These are phyloP conservation scores for Trypanosoma vivax DNA, from an alignment of 208 protist genomes.

Conservation along the genomic window DNA sequence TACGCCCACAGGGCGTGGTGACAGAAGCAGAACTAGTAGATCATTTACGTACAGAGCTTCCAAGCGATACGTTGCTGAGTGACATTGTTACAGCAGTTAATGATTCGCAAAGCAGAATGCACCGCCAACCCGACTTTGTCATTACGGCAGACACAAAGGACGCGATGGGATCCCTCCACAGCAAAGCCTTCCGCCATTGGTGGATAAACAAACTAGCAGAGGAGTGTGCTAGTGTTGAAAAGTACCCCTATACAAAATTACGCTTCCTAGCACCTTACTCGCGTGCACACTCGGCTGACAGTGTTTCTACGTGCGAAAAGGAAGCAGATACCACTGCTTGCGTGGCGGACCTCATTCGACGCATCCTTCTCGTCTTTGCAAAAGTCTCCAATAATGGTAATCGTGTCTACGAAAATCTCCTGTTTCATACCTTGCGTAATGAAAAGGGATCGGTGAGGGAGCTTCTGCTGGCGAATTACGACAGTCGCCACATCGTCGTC, in stretches of 20 bases:
- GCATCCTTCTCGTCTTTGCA: slow-evolving; percentile 17
- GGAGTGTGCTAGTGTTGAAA: slow-evolving; percentile 2
- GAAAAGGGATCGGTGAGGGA: slow-evolving; percentile 7
- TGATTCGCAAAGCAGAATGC: slow-evolving; percentile 12
- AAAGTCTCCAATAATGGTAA: slow-evolving; percentile 4
- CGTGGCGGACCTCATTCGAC: slow-evolving; percentile 12
- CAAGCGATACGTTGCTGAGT: neutral
- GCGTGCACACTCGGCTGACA: too few species aligned
- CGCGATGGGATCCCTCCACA: neutral
- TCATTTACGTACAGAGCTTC: neutral
- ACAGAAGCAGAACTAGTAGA: neutral
- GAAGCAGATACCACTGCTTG: neutral
- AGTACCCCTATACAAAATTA: slow-evolving; percentile 18
- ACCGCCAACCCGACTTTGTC: slow-evolving; percentile 4
- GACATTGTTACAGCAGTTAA: slow-evolving; percentile 16
- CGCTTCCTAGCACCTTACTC: slow-evolving; percentile 1
- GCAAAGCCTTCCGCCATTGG: slow-evolving; percentile 5
- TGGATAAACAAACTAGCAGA: slow-evolving; percentile 9
- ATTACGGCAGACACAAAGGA: neutral
- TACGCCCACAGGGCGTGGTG: slow-evolving; percentile 17
- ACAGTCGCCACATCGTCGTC: slow-evolving; percentile 56
- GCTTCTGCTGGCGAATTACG: slow-evolving; percentile 14
- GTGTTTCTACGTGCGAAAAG: neutral
- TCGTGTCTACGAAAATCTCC: slow-evolving; percentile 2
- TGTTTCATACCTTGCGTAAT: slow-evolving; percentile 15